Evolutionary conservation across 371 early-diverging fungal species (phyloP).

Genomic region (Saksenaea vasiformis): DNA sequence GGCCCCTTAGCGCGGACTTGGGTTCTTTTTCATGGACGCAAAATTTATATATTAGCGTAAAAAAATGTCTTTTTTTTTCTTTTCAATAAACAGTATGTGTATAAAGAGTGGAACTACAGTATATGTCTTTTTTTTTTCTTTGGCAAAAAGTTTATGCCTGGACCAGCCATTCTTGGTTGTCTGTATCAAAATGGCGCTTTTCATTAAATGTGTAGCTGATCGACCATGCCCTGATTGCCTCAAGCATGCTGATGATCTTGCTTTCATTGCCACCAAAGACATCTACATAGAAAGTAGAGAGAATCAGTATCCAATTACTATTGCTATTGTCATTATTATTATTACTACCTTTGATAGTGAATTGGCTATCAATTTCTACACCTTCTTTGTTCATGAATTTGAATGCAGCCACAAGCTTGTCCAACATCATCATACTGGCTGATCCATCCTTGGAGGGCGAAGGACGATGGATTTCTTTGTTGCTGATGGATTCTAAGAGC

Average conservation of each 20-base stretch:
- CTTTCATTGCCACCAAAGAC: constrained; percentile 57
- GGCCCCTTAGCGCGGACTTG: too few species aligned
- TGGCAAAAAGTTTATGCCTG: background rate
- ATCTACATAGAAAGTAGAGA: constrained; percentile 21
- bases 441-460: constrained; percentile 27
- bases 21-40: too few species aligned
- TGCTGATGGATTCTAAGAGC: constrained; percentile 54
- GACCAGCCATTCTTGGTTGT: background rate
- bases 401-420: constrained; percentile 62
- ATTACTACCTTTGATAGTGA: constrained; percentile 40
- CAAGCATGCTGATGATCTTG: constrained; percentile 54
- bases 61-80: too few species aligned
- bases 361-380: constrained; percentile 53
- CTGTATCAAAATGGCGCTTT: background rate
- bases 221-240: constrained; percentile 44
- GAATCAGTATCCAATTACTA: background rate
- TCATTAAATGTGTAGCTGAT: background rate
- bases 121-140: background rate
- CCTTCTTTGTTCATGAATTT: constrained; percentile 67
- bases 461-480: constrained; percentile 49
- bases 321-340: background rate
- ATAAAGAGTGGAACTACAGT: background rate
- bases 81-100: background rate
- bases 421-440: constrained; percentile 50
- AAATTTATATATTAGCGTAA: too few species aligned